Percentiles rank a stretch among this genome's conserved stretches.
phyloP scores from a whole-genome alignment of 495 filamentous ascomycete species.

The Pyrenopolyporus hunteri region DNA sequence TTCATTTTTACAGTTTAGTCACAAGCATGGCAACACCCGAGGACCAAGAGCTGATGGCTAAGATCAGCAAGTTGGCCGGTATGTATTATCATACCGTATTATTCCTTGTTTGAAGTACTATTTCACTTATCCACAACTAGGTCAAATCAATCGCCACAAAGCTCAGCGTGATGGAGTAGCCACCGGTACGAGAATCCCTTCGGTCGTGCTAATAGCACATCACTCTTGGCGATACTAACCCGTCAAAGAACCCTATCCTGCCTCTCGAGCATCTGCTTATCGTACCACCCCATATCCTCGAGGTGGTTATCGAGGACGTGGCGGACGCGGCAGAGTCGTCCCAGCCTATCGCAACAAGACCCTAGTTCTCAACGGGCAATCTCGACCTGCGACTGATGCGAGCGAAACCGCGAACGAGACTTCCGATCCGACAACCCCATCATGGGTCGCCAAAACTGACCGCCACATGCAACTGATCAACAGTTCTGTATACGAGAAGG shows the following conservation, averaged over 20 bases:
- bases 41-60: slow-evolving; percentile 72
- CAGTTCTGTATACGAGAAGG: slow-evolving; percentile 77
- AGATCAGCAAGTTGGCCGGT: slow-evolving; percentile 80
- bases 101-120: not conserved
- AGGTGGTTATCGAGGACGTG: slow-evolving; percentile 50
- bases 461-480: slow-evolving; percentile 92
- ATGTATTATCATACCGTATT: slow-evolving; percentile 36
- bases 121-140: slow-evolving; percentile 49
- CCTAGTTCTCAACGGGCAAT: slow-evolving; percentile 68
- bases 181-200: slow-evolving; percentile 17
- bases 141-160: slow-evolving; percentile 85
- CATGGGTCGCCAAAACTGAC: slow-evolving; percentile 81
- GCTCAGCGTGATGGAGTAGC: slow-evolving; percentile 57
- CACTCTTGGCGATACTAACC: slow-evolving; percentile 25
- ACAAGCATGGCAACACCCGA: slow-evolving; percentile 68
- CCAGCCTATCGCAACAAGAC: slow-evolving; percentile 70
- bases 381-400: slow-evolving; percentile 40
- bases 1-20: slow-evolving; percentile 21
- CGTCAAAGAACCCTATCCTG: slow-evolving; percentile 15
- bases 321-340: slow-evolving; percentile 50
- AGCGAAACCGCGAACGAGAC: slow-evolving; percentile 32
- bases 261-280: slow-evolving; percentile 32
- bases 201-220: not conserved
- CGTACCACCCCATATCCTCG: slow-evolving; percentile 47
- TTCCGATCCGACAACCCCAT: slow-evolving; percentile 50